These are phyloP conservation scores for Thermochaetoides dissita DNA, from an alignment of 2,329 filamentous ascomycete genomes.

Conservation along the genomic window DNA sequence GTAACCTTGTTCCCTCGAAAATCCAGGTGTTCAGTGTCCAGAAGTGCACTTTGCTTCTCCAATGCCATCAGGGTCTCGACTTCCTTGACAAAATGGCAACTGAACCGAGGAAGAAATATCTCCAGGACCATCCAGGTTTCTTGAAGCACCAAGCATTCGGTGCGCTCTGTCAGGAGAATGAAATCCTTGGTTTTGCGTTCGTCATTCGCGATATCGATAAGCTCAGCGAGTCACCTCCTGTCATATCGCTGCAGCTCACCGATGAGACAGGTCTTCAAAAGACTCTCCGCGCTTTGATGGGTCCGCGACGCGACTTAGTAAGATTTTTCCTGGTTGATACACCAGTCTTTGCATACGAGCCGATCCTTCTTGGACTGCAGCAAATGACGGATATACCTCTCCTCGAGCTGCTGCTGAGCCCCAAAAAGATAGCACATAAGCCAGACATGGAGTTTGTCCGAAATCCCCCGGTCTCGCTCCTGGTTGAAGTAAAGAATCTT, in stretches of 20 bases:
- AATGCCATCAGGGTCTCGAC: slow-evolving; percentile 28
- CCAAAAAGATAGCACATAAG: neutral
- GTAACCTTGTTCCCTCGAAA: slow-evolving; percentile 23
- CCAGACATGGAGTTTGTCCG: too few relatives aligned
- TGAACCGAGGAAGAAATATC: slow-evolving; percentile 26
- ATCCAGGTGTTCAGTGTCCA: slow-evolving; percentile 24
- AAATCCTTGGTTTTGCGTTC: slow-evolving; percentile 45
- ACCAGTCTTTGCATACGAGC: slow-evolving; percentile 54
- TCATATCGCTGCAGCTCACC: slow-evolving; percentile 37
- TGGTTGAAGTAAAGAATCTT: too few relatives aligned
- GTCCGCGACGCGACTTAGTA: slow-evolving; percentile 17
- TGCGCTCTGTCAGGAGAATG: slow-evolving; percentile 37
- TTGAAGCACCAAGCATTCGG: slow-evolving; percentile 49
- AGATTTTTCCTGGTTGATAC: slow-evolving; percentile 48
- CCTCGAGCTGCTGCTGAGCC: slow-evolving; percentile 33
- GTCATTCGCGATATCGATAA: slow-evolving; percentile 37
- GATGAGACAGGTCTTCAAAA: slow-evolving; percentile 31
- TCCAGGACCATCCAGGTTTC: slow-evolving; percentile 33
- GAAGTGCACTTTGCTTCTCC: slow-evolving; percentile 27
- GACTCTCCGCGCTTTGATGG: slow-evolving; percentile 28
- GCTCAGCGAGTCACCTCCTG: slow-evolving; percentile 29
- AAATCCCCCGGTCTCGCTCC: too few relatives aligned
- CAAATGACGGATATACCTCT: slow-evolving; percentile 42
- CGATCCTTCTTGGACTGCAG: slow-evolving; percentile 47
- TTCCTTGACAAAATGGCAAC: slow-evolving; percentile 22